Evolutionary conservation across 176 grass and related monocot species (phyloP), one percentile per base, ranked within the genome.

Genomic region (Lolium rigidum): DNA sequence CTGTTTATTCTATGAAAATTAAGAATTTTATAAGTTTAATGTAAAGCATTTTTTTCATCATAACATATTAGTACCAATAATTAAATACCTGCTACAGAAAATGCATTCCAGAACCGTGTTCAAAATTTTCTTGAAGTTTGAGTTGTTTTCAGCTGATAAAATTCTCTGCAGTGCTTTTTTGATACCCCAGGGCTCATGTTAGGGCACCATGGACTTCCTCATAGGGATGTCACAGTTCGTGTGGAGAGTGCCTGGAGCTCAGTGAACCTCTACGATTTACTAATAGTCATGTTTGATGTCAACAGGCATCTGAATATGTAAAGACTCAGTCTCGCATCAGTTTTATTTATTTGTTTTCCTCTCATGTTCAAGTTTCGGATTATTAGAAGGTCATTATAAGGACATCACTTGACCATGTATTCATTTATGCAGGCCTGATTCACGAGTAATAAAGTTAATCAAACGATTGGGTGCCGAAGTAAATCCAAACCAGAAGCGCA

Each of bases 271-370:
- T 98, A 98, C 82, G 93, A 95, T 92, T 78, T 92, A 71, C 56
- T 98, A 68, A 98, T 95, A 84, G 92, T 98, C 74, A 89, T 98
- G 84, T 98, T 95, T 88, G 96, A 98, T 85, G 93, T 90, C 59
- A 83, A 78, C 87, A 93, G 93, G 59, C 96, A 98, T 94, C 83
- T 98, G 64, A 89, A 91, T 22, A 54, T n/a, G 92, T 95, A 92
- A 93, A 91, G 92, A 37, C 24, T 74, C 87, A 2, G 24, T 77
- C 64, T 31, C 24, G 69, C 28, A 68, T 81, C 79, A 41, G 15
- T 38, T 78, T 88, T 88, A 26, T 12, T n/a, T 79, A 70, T 87
- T 5, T 86, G 56, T 55, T 87, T 66, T 69, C 67, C 52, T 86
- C 25, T 75, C 17, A 52, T 22, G 0, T 52, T 71, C 17, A 54